Conservation (phyloP, 768 basidiomycete genomes). For the Holtermannia corniformis region DNA sequence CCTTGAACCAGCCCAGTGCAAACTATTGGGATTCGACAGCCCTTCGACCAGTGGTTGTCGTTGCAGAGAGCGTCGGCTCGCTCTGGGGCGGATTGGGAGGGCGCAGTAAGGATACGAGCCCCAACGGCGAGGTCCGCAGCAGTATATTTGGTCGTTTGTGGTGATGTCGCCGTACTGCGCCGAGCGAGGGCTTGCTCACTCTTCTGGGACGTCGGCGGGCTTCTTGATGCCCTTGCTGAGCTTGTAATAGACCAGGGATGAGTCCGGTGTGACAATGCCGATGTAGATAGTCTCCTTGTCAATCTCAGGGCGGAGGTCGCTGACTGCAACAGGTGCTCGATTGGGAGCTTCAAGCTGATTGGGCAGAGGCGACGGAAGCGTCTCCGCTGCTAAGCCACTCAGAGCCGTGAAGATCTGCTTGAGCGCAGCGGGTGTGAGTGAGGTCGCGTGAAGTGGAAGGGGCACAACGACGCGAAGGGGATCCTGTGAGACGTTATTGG, state of each 20-base stretch:
- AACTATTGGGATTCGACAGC: neutral
- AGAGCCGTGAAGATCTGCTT: constrained; percentile 25
- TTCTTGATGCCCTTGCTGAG: constrained; percentile 39
- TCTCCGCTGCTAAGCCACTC: neutral
- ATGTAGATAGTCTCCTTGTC: constrained; percentile 36
- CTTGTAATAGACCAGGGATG: constrained; percentile 39
- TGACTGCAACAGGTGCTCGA: neutral
- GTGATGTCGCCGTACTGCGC: neutral
- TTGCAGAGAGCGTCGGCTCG: neutral
- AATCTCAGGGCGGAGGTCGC: constrained; percentile 5
- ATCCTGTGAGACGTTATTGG: constrained; percentile 14
- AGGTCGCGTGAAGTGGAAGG: constrained; percentile 32
- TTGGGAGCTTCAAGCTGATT: constrained; percentile 1
- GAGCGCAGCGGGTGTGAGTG: constrained; percentile 30
- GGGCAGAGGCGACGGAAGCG: constrained; percentile 15
- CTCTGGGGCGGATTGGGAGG: neutral
- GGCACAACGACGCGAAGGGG: constrained; percentile 32
- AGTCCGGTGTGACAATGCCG: constrained; percentile 34
- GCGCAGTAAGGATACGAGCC: neutral
- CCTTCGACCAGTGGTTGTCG: neutral
- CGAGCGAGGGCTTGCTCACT: constrained; percentile 10
- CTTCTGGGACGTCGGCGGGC: constrained; percentile 40
- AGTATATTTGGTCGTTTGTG: neutral
- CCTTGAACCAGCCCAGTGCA: neutral
- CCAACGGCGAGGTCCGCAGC: neutral